Evolutionary conservation across 2,329 filamentous ascomycete species (phyloP).

Genomic region (Biscogniauxia marginata): DNA sequence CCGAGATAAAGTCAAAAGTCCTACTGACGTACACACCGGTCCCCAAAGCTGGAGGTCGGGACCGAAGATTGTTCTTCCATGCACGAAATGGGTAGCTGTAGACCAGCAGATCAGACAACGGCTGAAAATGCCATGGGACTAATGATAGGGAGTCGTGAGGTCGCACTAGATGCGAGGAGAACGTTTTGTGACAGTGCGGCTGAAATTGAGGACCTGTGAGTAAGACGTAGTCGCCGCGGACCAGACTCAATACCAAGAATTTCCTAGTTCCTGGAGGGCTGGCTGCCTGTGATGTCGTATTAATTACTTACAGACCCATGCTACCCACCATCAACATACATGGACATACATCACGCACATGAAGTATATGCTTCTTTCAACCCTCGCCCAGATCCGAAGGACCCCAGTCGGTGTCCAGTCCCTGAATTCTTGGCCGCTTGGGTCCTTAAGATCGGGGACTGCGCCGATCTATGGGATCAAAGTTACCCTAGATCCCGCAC

Average conservation of each 20-base stretch:
- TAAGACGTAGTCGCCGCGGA: background rate
- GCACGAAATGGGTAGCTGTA: background rate
- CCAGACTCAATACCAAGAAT: background rate
- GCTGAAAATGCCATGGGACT: background rate
- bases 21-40: no score
- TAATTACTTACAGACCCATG: background rate
- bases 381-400: background rate
- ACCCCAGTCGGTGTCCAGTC: background rate
- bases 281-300: background rate
- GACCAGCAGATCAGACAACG: background rate
- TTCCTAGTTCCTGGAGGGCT: background rate
- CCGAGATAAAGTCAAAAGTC: no score
- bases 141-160: background rate
- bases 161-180: background rate
- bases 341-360: background rate
- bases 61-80: no score
- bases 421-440: background rate
- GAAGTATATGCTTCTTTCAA: background rate
- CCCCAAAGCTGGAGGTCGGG: no score
- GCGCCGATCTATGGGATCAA: background rate
- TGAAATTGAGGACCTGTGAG: background rate
- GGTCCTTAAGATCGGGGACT: background rate
- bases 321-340: background rate
- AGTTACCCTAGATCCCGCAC: background rate
- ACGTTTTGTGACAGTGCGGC: background rate